Evolutionary conservation across 257 asterid genomes (phyloP).

Genomic region (Fraxinus americana): DNA sequence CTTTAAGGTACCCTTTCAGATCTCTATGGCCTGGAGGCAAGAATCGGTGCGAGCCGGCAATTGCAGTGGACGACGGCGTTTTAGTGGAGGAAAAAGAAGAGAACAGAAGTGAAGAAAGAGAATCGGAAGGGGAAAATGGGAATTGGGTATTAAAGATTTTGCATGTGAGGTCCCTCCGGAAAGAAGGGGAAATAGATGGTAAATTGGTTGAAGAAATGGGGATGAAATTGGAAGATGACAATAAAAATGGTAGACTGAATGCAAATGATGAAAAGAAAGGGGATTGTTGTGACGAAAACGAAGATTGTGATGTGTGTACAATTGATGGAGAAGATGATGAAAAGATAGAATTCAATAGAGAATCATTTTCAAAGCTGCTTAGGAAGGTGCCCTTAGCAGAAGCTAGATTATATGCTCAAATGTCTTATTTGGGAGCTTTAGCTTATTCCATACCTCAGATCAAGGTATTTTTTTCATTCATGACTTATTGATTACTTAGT

Average conservation of each 20-base stretch:
- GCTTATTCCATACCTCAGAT: slow-evolving; percentile 84
- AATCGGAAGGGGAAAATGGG: slow-evolving; percentile 36
- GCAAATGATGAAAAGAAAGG: neutral
- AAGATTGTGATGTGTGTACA: slow-evolving; percentile 54
- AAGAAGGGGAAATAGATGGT: slow-evolving; percentile 30
- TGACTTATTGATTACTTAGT: neutral
- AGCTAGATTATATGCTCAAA: slow-evolving; percentile 73
- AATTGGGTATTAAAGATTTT: slow-evolving; percentile 79
- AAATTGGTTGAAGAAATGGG: slow-evolving; percentile 36
- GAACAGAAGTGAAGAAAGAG: slow-evolving; percentile 10
- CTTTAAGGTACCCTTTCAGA: slow-evolving; percentile 72
- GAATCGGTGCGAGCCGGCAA: slow-evolving; percentile 56
- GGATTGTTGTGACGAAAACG: slow-evolving; percentile 29
- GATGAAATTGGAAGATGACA: slow-evolving; percentile 32
- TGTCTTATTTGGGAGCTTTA: slow-evolving; percentile 83
- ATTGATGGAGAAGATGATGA: slow-evolving; percentile 54
- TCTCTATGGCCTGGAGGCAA: slow-evolving; percentile 68
- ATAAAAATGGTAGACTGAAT: neutral
- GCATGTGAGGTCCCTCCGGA: slow-evolving; percentile 66
- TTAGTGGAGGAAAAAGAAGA: slow-evolving; percentile 58
- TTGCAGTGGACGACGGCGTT: slow-evolving; percentile 67
- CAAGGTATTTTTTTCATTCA: slow-evolving; percentile 50
- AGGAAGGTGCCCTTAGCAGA: slow-evolving; percentile 78
- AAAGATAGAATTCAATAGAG: slow-evolving; percentile 55
- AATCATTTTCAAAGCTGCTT: slow-evolving; percentile 76